These are phyloP conservation scores for Trametes sp. DNA, from an alignment of 1,284 basidiomycete species.

Conservation along the genomic window DNA sequence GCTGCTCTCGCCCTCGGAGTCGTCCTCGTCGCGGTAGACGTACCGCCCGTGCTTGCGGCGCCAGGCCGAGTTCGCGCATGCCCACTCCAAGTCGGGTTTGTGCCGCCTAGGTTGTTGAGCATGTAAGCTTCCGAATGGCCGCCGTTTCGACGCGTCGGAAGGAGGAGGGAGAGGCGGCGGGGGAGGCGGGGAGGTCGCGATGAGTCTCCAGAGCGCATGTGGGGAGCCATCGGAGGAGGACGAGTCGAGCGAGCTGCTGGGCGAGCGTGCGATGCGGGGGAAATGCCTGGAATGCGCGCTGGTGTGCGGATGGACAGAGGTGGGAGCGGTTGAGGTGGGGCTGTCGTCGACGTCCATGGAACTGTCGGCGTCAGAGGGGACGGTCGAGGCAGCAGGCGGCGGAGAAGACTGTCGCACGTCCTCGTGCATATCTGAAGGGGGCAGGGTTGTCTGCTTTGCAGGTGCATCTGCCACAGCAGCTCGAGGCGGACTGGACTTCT, in stretches of 20 bases:
- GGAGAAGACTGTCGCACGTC: neutral
- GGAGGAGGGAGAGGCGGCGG: neutral
- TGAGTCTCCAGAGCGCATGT: slow-evolving; percentile 35
- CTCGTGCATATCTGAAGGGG: no score
- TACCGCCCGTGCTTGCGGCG: slow-evolving; percentile 38
- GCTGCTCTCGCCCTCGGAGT: slow-evolving; percentile 26
- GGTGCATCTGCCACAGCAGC: no score
- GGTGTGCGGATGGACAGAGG: slow-evolving; percentile 1
- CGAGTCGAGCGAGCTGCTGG: slow-evolving; percentile 19
- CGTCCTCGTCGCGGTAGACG: slow-evolving; percentile 33
- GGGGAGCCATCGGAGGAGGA: slow-evolving; percentile 16
- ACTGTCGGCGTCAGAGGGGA: neutral
- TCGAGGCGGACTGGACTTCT: neutral
- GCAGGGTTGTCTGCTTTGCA: no score
- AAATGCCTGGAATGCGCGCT: neutral
- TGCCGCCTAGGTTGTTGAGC: slow-evolving; percentile 1
- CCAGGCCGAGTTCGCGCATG: slow-evolving; percentile 50
- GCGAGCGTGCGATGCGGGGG: slow-evolving; percentile 7
- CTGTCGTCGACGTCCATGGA: slow-evolving; percentile 7
- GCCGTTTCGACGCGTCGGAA: neutral
- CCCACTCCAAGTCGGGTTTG: slow-evolving; percentile 54
- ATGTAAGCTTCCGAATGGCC: slow-evolving; percentile 14
- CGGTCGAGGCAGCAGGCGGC: neutral
- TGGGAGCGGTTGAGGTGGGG: slow-evolving; percentile 9
- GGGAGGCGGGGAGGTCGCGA: slow-evolving; percentile 31